These are phyloP conservation scores for Podospora anserina DNA, from an alignment of 495 filamentous ascomycete genomes.

Conservation along the genomic window DNA sequence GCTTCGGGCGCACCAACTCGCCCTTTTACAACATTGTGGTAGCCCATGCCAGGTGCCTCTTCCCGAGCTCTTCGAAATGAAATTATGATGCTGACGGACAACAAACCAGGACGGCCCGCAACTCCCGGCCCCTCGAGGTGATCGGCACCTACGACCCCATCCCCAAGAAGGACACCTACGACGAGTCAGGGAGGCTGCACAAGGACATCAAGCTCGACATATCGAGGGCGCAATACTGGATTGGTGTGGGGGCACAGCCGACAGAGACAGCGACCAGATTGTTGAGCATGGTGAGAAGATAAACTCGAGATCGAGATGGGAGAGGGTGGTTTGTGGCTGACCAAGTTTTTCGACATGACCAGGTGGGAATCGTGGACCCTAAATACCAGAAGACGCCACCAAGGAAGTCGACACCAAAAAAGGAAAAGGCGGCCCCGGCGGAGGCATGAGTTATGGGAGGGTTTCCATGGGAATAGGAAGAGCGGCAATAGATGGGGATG, in stretches of 20 bases:
- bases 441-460: not conserved
- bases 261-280: constrained; percentile 85
- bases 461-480: not conserved
- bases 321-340: constrained; percentile 27
- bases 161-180: constrained; percentile 65
- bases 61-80: not conserved
- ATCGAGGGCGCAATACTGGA: constrained; percentile 83
- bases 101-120: constrained; percentile 63
- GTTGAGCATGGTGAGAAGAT: constrained; percentile 65
- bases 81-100: not conserved
- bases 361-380: constrained; percentile 53
- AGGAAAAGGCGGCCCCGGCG: not conserved
- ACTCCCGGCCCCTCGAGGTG: constrained; percentile 87
- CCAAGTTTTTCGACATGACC: not conserved
- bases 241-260: constrained; percentile 94
- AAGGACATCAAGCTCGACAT: constrained; percentile 91
- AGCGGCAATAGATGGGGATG: not conserved
- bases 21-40: constrained; percentile 98
- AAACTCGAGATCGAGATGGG: not conserved
- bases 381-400: constrained; percentile 27
- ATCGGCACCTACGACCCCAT: constrained; percentile 93
- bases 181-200: constrained; percentile 62
- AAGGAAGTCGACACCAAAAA: not conserved
- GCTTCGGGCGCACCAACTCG: constrained; percentile 80
- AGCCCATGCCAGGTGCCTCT: constrained; percentile 79